Evolutionary conservation across 306 rosid genomes (phyloP), one percentile per base, ranked within the genome.

Genomic region (Cyclanthera cordifolia): DNA sequence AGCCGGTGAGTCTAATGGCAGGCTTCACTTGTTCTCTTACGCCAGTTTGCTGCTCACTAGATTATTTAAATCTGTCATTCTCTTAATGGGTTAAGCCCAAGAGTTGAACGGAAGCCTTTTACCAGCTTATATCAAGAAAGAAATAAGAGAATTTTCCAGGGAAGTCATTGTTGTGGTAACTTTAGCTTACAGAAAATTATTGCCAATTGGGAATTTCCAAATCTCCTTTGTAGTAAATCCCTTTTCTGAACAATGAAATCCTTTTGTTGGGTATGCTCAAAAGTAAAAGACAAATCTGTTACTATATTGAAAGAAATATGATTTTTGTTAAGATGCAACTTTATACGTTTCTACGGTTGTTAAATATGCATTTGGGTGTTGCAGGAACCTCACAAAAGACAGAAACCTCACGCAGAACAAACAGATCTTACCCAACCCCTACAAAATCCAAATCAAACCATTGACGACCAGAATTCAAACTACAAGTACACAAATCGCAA

Each of bases 391-490:
- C 8, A 23, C 14, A 21, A 37, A 37, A 37, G 43, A 37, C 70
- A 43, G 34, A 5, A 39, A 43, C 30, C 65, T 49, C 53, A 49
- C 8, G 28, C 47, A 47, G 16, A 45, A 45, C 5, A 16, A 66
- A 66, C 71, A 66, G 71, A 66, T 66, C 71, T 64, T 25, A 25
- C 55, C 71, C 39, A 49, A 47, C 55, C 3, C 23, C 30, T n/a
- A 66, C 21, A 3, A 46, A 43, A 63, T 63, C 69, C 6, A 64
- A 47, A 66, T 66, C 55, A 47, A 45, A 45, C 19, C 4, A 17
- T 32, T n/a, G n/a, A n/a, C n/a, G 20, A 54, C 10, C 64, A 11
- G n/a, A 27, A 4, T 14, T 56, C n/a, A n/a, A n/a, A n/a, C n/a
- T n/a, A n/a, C 53, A 45, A 65, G 1, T 46, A 24, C 55, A 28